Evolutionary conservation across 2,329 filamentous ascomycete species (phyloP).

Genomic region (Diplodia scrobiculata): DNA sequence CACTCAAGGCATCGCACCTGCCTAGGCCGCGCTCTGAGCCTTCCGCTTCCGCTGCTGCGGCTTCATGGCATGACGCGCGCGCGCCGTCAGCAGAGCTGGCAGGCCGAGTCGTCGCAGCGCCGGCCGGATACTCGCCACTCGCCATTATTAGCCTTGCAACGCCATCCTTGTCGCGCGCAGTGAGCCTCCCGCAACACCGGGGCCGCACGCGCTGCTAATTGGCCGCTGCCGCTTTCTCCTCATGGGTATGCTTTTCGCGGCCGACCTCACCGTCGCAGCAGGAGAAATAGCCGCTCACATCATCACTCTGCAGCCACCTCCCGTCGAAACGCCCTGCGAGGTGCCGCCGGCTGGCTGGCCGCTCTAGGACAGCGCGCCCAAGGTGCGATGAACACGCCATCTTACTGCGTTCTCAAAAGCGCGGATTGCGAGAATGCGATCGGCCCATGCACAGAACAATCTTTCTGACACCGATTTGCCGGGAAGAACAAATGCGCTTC

Average conservation of each 20-base stretch:
- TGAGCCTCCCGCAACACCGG: constrained; percentile 21
- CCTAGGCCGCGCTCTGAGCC: neutral
- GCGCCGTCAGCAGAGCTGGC: neutral
- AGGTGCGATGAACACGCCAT: neutral
- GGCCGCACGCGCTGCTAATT: constrained; percentile 9
- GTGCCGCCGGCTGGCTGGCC: neutral
- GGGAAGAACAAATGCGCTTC: neutral
- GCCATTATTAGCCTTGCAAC: neutral
- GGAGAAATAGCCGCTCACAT: neutral
- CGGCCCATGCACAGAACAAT: constrained; percentile 14
- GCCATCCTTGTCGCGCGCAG: constrained; percentile 1
- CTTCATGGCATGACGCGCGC: neutral
- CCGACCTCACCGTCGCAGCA: constrained; percentile 3
- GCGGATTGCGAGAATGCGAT: neutral
- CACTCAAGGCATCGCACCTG: neutral
- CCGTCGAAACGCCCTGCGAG: neutral
- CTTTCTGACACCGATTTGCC: constrained; percentile 17
- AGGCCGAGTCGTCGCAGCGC: neutral
- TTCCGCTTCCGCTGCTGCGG: neutral
- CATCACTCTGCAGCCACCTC: neutral
- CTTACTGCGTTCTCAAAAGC: neutral
- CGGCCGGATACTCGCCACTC: constrained; percentile 16
- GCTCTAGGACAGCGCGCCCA: neutral
- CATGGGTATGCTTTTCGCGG: neutral
- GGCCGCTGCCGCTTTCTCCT: constrained; percentile 8